Conservation (phyloP, 2,329 filamentous ascomycete species). For the Cordyceps fumosorosea region DNA sequence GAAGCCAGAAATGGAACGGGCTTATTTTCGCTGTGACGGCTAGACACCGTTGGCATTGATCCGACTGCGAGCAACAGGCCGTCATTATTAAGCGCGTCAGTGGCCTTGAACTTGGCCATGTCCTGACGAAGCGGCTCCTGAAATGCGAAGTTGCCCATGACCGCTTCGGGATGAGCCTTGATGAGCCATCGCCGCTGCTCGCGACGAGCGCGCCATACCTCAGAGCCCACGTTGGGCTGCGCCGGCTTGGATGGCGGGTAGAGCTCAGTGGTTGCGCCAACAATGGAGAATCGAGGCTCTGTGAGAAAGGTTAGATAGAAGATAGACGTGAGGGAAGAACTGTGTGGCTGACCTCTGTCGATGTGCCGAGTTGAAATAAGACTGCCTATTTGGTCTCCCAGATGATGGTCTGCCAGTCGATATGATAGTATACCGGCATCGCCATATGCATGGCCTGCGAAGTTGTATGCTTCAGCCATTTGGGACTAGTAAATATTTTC, state of each 20-base stretch:
- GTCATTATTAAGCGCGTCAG: slow-evolving; percentile 20
- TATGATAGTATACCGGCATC: slow-evolving; percentile 29
- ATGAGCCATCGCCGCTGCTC: slow-evolving; percentile 44
- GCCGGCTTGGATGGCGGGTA: slow-evolving; percentile 27
- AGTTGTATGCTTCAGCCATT: slow-evolving; percentile 31
- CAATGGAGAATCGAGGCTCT: slow-evolving; percentile 27
- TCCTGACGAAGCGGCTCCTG: slow-evolving; percentile 31
- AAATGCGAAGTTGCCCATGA: slow-evolving; percentile 30
- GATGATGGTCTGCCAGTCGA: slow-evolving; percentile 19
- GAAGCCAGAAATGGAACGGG: slow-evolving; percentile 37
- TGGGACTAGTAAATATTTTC: slow-evolving; percentile 26
- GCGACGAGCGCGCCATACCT: slow-evolving; percentile 25
- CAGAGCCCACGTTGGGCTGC: slow-evolving; percentile 20
- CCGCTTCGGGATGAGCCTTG: slow-evolving; percentile 44
- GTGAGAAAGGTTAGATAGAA: not conserved
- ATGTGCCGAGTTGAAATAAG: slow-evolving; percentile 27
- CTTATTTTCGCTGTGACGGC: slow-evolving; percentile 17
- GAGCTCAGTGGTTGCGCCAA: slow-evolving; percentile 28
- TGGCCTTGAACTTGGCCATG: slow-evolving; percentile 23
- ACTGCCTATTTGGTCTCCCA: slow-evolving; percentile 20
- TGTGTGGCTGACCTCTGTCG: slow-evolving; percentile 19
- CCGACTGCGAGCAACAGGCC: slow-evolving; percentile 47
- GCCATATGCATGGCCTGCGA: slow-evolving; percentile 27
- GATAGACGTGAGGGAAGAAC: not conserved
- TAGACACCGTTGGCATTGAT: slow-evolving; percentile 39